A percentile compares a stretch with the other conserved stretches of the same genome.
Evolutionary conservation across 768 basidiomycete species (phyloP).

Genomic region (Agaricus sinodeliciosus): DNA sequence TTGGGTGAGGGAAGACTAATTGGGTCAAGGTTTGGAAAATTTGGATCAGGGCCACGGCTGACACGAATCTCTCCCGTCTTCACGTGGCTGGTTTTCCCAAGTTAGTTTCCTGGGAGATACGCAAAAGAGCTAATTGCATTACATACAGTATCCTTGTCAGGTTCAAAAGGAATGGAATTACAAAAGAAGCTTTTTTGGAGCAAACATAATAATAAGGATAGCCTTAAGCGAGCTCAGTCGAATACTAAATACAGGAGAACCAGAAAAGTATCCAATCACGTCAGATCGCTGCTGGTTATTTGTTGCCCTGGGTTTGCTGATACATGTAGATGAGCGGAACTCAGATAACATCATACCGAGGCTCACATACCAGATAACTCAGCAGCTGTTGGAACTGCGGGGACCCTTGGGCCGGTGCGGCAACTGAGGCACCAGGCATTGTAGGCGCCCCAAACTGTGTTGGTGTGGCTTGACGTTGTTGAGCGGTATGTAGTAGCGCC

Average conservation of each 20-base stretch:
- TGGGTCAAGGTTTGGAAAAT: no score
- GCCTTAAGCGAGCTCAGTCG: neutral
- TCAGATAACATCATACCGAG: no score
- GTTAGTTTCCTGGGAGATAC: no score
- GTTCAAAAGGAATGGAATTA: neutral
- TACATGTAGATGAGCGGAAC: neutral
- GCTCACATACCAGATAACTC: constrained; percentile 52
- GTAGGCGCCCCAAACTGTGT: constrained; percentile 33
- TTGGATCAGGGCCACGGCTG: no score
- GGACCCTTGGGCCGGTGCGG: constrained; percentile 23
- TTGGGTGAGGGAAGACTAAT: no score
- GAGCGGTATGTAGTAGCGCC: constrained; percentile 53
- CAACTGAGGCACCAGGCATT: constrained; percentile 34
- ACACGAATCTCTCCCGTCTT: no score
- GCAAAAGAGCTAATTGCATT: no score
- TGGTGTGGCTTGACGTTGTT: constrained; percentile 38
- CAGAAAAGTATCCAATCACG: neutral
- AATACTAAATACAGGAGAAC: neutral
- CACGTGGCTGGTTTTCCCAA: no score
- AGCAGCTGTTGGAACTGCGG: constrained; percentile 59
- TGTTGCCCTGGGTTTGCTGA: constrained; percentile 9
- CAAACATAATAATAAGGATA: constrained; percentile 9
- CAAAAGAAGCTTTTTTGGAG: neutral
- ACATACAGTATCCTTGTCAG: neutral
- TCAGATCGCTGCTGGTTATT: neutral